Evolutionary conservation across 441 rosid genomes (phyloP), one percentile per base, ranked within the genome.

Genomic region (Daphne laureola): DNA sequence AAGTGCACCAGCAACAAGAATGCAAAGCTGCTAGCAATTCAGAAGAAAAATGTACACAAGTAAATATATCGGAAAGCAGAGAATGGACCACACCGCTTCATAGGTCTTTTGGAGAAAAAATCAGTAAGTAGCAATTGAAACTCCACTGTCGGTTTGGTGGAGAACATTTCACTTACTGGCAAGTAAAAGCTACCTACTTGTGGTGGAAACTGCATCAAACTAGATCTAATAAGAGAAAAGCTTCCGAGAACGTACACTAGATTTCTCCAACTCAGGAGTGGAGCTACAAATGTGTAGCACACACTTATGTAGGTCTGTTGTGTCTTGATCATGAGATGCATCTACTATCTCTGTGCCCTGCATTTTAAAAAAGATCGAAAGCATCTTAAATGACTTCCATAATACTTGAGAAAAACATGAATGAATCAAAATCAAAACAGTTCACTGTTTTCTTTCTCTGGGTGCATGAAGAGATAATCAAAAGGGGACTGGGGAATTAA

Each of bases 221-320:
- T 2, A 23, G 3, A 52, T n/a, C 14, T 49, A n/a, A 44, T 43
- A 3, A 7, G 38, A 48, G 5, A 41, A 0, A 42, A 25, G 8
- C 9, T 17, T 17, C 21, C 18, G 40, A 55, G 27, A 53, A 72
- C 90, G 54, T 67, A 92, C 98, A 53, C 43, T 78, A 54, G 83
- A 70, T 50, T 59, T 77, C 8, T 80, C 82, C 63, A 61, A 59
- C 51, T 75, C 57, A 7, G 78, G 73, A 51, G 83, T 43, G 62
- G 43, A 64, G 72, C 78, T 69, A 36, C 63, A 59, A 58, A 92
- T 77, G 64, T 68, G 72, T 16, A 72, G 58, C 43, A 89, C 52
- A 44, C 97, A 92, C 69, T 92, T 92, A 64, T 89, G 87, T 26
- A 92, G 80, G 78, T 92, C 97, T 0, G 97, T 92, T 58, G 96